A percentile compares a stretch with the other conserved stretches of the same genome.
These are phyloP conservation scores for Laburnicola sp. DNA, from an alignment of 2,329 filamentous ascomycete species.

Conservation along the genomic window DNA sequence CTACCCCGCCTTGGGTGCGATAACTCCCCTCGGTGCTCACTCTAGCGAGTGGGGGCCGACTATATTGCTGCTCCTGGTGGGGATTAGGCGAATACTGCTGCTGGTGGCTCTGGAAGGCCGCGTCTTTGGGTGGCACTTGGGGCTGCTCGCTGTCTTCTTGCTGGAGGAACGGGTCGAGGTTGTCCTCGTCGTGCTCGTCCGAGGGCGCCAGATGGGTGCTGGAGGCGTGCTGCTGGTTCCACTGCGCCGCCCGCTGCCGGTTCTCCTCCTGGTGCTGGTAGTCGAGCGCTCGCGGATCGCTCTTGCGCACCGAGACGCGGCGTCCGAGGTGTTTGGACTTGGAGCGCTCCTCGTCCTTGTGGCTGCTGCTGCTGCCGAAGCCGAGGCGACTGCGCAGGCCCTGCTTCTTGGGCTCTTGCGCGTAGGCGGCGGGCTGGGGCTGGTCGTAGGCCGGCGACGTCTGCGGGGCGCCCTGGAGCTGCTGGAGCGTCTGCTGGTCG, in stretches of 20 bases:
- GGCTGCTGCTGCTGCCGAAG: constrained; percentile 31
- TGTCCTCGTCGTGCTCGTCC: constrained; percentile 43
- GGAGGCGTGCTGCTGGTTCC: constrained; percentile 30
- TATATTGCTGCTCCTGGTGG: constrained; percentile 38
- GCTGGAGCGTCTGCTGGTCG: constrained; percentile 36
- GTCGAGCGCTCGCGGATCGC: constrained; percentile 32
- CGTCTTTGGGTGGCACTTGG: constrained; percentile 43
- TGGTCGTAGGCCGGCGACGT: constrained; percentile 30
- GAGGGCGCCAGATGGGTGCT: constrained; percentile 41
- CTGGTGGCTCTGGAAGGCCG: constrained; percentile 34
- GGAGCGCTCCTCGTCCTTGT: constrained; percentile 39
- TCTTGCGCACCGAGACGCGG: constrained; percentile 43
- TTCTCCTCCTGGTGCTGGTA: constrained; percentile 32
- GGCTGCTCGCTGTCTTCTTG: constrained; percentile 34
- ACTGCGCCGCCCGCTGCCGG: constrained; percentile 28
- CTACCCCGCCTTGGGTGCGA: constrained; percentile 44
- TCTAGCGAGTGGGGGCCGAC: constrained; percentile 44
- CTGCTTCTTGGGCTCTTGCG: constrained; percentile 36
- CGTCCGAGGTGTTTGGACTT: constrained; percentile 38
- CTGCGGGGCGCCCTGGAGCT: constrained; percentile 24
- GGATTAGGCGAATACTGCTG: constrained; percentile 33
- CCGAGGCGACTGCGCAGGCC: constrained; percentile 41
- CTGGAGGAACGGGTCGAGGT: constrained; percentile 46
- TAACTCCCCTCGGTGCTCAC: constrained; percentile 46
- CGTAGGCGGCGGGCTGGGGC: constrained; percentile 15